Evolutionary conservation across 2,329 filamentous ascomycete genomes (phyloP), one percentile per base, ranked within the genome.

Genomic region (Monascus ruber): DNA sequence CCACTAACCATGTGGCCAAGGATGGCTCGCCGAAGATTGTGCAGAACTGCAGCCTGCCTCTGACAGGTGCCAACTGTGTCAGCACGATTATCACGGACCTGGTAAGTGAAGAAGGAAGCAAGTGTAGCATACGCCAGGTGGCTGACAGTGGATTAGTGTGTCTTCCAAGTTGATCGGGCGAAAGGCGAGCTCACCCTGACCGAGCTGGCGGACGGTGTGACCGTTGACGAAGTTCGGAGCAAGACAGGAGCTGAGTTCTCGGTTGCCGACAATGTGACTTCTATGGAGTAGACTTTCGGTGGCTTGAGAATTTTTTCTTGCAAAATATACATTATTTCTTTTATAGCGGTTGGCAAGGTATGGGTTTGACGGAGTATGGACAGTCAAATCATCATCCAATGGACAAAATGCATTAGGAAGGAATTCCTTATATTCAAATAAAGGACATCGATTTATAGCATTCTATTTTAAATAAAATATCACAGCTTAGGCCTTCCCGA

Each of bases 71-170:
- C 29, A 66, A 69, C 29, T 76, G 77, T n/a, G 79, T 83, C 5
- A 81, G 77, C 66, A 81, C 77, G 3, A 81, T 84, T 42, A 82
- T 83, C 41, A 84, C 79, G 0, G 80, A 91, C 48, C 59, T 89
- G 55, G 79, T 80, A 57, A 64, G 76, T 70, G 5, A 6, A 33
- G n/a, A 33, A 9, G 25, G 24, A 31, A 24, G 5, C 8, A 10
- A 10, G 8, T 9, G 28, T 11, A 24, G 9, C 26, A 9, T n/a
- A 10, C 6, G 32, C 4, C 8, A 24, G 6, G 17, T 39, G 4
- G 26, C 41, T 42, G 24, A 45, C 11, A 31, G 38, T 33, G 2
- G 17, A 48, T 6, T 58, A 88, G 72, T 73, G 72, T 49, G 79
- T 83, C 1, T 83, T 83, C 55, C 76, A 87, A 47, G 85, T 93